phyloP scores from a whole-genome alignment of 208 protist species.

The Endotrypanum monterogeii region DNA sequence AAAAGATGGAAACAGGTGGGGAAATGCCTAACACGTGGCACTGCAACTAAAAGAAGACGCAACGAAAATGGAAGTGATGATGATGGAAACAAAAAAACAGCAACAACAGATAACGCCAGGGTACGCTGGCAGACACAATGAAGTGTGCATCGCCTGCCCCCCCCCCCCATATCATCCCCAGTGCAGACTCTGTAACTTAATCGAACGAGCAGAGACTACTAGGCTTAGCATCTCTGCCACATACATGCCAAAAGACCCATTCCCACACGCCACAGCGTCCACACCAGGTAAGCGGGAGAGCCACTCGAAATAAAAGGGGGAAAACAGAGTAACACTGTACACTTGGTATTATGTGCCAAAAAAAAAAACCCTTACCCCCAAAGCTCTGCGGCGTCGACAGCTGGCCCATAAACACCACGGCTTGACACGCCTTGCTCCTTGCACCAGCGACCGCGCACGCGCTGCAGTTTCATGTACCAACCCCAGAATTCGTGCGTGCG shows the following conservation, averaged over 20 bases:
- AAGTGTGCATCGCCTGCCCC: background rate
- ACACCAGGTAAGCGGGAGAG: background rate
- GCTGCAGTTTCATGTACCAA: conserved; percentile 93
- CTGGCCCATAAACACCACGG: conserved; percentile 89
- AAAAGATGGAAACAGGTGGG: background rate
- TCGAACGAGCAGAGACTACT: background rate
- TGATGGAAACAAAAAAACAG: background rate
- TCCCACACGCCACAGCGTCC: background rate
- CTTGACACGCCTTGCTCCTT: conserved; percentile 88
- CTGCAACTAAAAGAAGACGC: background rate
- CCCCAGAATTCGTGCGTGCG: conserved; percentile 88
- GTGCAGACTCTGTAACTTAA: background rate
- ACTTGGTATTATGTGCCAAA: background rate
- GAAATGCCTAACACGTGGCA: background rate
- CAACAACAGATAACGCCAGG: background rate
- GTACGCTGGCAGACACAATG: background rate
- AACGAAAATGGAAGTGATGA: background rate
- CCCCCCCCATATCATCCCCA: background rate
- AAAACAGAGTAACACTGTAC: background rate
- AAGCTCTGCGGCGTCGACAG: conserved; percentile 89
- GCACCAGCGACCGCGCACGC: conserved; percentile 90
- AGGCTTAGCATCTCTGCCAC: background rate
- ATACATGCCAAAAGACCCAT: background rate
- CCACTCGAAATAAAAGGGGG: background rate
- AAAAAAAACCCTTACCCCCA: conserved; percentile 70